Evolutionary conservation across 1,139 yeast species (phyloP).

Genomic region (Magnusiomyces clavatus): DNA sequence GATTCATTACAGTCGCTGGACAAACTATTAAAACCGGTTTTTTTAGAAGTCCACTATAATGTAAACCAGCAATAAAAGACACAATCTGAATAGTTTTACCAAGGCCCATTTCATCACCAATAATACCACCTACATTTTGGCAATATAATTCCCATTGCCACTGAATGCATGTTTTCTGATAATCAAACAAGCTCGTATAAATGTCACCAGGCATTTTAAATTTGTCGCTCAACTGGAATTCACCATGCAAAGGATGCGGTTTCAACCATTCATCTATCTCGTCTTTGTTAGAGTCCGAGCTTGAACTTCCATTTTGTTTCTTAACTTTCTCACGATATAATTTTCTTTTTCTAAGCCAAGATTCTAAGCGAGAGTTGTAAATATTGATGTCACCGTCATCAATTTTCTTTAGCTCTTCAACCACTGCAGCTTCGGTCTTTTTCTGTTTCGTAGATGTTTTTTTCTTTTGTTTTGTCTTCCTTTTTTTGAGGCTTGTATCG

Average conservation of each 20-base stretch:
- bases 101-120: constrained; percentile 97
- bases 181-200: constrained; percentile 77
- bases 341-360: constrained; percentile 46
- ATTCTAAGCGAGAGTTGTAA: constrained; percentile 50
- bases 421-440: constrained; percentile 15
- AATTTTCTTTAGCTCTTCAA: constrained; percentile 37
- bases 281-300: constrained; percentile 22
- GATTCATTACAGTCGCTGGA: constrained; percentile 93
- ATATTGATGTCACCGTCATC: constrained; percentile 76
- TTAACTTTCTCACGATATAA: constrained; percentile 21
- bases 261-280: constrained; percentile 51
- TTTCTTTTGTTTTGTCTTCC: constrained; percentile 13
- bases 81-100: constrained; percentile 93
- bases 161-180: constrained; percentile 81
- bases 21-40: constrained; percentile 85
- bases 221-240: constrained; percentile 60
- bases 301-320: constrained; percentile 4
- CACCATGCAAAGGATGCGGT: constrained; percentile 73
- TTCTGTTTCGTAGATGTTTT: constrained; percentile 14
- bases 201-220: constrained; percentile 87
- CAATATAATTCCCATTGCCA: constrained; percentile 73
- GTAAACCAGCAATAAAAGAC: constrained; percentile 83
- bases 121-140: constrained; percentile 87
- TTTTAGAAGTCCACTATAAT: constrained; percentile 64
- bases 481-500: constrained; percentile 21